Base-by-base conservation (phyloP, 257 asterid genomes). In the Cordia subcordata region DNA sequence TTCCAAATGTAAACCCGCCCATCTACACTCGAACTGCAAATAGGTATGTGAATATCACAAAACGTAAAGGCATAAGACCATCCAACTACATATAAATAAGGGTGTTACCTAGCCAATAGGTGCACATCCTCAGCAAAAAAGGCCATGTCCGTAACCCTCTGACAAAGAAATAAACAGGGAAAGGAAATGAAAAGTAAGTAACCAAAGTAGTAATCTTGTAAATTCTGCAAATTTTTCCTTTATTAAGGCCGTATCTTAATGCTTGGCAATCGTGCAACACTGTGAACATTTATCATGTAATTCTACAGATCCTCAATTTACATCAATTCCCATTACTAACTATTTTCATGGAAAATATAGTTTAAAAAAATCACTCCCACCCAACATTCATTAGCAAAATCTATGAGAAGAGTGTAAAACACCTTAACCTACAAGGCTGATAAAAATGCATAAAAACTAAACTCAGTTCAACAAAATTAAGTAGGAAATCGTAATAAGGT, bases 61-160 rank as follows among this genome's bases (percentile, higher is more conserved):
- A 68, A 44, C 27, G 52, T 38, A 60, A 60, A 55, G 3, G 42
- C 35, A 59, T 44, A 62, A 20, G 60, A 13, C 64, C 18, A 67
- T 20, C 15, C 14, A 69, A 55, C 53, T 40, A 37, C 49, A 13
- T 72, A 59, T 44, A 14, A 40, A 11, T 20, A 63, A 47, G 65
- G 51, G 16, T 13, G 33, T 58, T 84, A 92, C 99, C 99, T 87
- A 42, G 99, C 99, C 85, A 90, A 75, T 67, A 94, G 89, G 80
- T 81, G 96, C 72, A 94, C 99, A 79, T 94, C 99, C 73, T 94
- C 94, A 13, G 97, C 97, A 77, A 93, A 94, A 83, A 94, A 93
- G 66, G 95, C 96, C 99, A 89, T 94, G 76, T 94, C 99, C 8
- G 99, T 90, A 63, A 90, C 99, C 85, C 96, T 90, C 99, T 94